Evolutionary conservation across 805 yeast species (phyloP).

Genomic region (Nakazawaea anatomiae): DNA sequence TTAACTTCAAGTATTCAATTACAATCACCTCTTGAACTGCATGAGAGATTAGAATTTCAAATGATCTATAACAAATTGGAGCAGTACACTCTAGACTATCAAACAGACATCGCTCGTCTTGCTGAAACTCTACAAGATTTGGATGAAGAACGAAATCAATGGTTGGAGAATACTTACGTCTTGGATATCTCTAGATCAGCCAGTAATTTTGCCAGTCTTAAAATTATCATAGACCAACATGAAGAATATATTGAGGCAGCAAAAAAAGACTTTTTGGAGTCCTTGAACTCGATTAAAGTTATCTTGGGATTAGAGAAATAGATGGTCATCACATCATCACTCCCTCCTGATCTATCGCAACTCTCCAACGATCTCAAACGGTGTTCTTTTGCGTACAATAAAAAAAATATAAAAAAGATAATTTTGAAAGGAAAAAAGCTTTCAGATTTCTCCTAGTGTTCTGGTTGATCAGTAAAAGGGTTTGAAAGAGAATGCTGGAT

Average conservation of each 20-base stretch:
- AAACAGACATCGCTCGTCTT: background rate
- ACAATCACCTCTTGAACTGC: background rate
- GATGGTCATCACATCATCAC: background rate
- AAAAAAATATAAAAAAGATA: background rate
- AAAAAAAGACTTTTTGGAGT: conserved; percentile 3
- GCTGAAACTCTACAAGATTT: conserved; percentile 1
- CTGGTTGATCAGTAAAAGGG: too few relatives aligned
- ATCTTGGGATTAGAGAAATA: background rate
- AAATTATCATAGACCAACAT: background rate
- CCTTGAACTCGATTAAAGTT: conserved; percentile 1
- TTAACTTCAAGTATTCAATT: background rate
- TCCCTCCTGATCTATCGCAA: background rate
- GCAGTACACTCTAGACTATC: background rate
- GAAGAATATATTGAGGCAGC: conserved; percentile 4
- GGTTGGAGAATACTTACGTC: conserved; percentile 3
- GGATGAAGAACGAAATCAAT: conserved; percentile 4
- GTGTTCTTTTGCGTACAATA: background rate
- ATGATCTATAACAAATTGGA: background rate
- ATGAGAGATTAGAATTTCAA: background rate
- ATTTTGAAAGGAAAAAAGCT: too few relatives aligned
- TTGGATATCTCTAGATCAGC: background rate
- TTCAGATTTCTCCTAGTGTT: too few relatives aligned
- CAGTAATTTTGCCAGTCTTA: background rate
- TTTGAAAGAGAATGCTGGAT: background rate
- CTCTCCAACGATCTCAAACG: background rate